phyloP scores from a whole-genome alignment of 2,329 filamentous ascomycete genomes.

The Aspergillus sp. region DNA sequence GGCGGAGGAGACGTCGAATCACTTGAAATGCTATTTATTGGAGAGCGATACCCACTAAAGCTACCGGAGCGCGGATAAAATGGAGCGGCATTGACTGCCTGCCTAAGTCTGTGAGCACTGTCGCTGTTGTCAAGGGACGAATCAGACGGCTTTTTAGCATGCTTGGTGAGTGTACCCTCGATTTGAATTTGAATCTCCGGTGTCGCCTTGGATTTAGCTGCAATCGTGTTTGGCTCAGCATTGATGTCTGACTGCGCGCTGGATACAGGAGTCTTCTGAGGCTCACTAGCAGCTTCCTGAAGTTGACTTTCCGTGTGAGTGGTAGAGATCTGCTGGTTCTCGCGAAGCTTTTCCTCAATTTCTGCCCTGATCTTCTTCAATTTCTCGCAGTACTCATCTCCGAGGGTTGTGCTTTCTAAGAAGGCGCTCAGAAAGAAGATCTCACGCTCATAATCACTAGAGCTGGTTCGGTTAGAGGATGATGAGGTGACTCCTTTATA shows the following conservation, averaged over 20 bases:
- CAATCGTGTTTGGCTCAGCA: background rate
- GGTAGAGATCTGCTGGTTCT: too few species aligned
- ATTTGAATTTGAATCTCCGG: too few species aligned
- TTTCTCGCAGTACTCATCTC: slow-evolving; percentile 4
- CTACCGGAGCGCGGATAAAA: slow-evolving; percentile 5
- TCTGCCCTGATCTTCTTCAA: slow-evolving; percentile 11
- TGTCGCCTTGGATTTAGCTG: background rate
- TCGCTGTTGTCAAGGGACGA: background rate
- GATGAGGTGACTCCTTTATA: too few species aligned
- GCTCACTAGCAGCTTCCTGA: background rate
- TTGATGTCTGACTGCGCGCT: background rate
- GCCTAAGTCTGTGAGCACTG: slow-evolving; percentile 2
- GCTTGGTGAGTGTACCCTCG: background rate
- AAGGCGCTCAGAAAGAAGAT: slow-evolving; percentile 16
- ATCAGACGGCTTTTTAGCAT: background rate
- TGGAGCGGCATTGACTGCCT: slow-evolving; percentile 7
- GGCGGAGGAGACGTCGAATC: slow-evolving; percentile 2
- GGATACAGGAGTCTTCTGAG: background rate
- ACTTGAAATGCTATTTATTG: slow-evolving; percentile 3
- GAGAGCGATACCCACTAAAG: slow-evolving; percentile 5
- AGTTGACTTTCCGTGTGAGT: background rate
- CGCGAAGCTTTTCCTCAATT: background rate
- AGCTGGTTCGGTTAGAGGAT: background rate
- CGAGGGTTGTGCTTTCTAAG: slow-evolving; percentile 8
- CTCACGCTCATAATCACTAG: slow-evolving; percentile 3